phyloP scores from a whole-genome alignment of 306 rosid species.

The Medicago lupulina region DNA sequence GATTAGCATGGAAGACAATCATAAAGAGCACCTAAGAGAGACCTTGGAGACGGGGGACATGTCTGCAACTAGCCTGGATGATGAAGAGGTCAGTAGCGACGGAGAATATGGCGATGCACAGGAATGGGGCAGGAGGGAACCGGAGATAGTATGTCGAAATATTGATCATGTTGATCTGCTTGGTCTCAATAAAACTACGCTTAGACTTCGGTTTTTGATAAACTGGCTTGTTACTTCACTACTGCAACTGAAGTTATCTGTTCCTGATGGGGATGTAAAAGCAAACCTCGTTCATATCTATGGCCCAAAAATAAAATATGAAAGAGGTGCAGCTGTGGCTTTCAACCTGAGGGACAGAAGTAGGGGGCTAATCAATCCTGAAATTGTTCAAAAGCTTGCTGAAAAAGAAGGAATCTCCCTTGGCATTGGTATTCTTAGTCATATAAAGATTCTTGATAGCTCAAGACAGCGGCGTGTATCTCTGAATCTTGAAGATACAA shows the following conservation, averaged over 20 bases:
- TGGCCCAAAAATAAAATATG: constrained; percentile 94
- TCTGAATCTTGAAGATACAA: constrained; percentile 63
- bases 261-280: constrained; percentile 55
- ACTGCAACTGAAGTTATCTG: constrained; percentile 72
- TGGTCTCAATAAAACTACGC: constrained; percentile 93
- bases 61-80: constrained; percentile 72
- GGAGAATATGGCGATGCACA: constrained; percentile 78
- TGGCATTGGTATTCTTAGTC: constrained; percentile 88
- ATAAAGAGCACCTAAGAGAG: constrained; percentile 56
- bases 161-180: constrained; percentile 80
- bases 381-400: constrained; percentile 90
- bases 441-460: constrained; percentile 70
- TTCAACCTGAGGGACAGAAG: constrained; percentile 81
- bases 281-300: constrained; percentile 75
- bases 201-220: constrained; percentile 80
- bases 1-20: constrained; percentile 78
- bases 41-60: constrained; percentile 65
- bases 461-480: constrained; percentile 60
- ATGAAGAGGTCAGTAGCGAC: constrained; percentile 75
- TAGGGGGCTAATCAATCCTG: constrained; percentile 77
- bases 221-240: constrained; percentile 96
- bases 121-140: constrained; percentile 66
- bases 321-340: constrained; percentile 96
- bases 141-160: constrained; percentile 76
- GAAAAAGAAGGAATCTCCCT: constrained; percentile 89